Conservation (phyloP, 257 asterid genomes). For the Fraxinus quadrangulata region DNA sequence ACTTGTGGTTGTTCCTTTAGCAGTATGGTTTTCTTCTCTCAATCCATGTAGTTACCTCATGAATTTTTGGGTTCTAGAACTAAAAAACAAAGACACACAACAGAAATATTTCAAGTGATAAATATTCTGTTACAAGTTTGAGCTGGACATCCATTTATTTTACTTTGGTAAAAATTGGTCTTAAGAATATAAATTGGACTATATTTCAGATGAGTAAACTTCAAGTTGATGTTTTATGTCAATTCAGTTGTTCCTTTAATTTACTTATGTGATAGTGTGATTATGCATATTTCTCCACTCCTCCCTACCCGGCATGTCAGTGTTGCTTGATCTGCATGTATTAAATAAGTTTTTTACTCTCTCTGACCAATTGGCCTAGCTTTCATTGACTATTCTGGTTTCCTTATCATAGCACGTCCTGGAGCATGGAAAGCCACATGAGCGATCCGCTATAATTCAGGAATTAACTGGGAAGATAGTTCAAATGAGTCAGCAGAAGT, state of each 20-base stretch:
- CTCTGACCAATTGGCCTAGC: background rate
- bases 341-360: background rate
- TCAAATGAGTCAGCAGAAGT: slow-evolving; percentile 89
- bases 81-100: background rate
- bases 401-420: slow-evolving; percentile 64
- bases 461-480: slow-evolving; percentile 70
- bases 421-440: slow-evolving; percentile 79
- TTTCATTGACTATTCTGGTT: background rate
- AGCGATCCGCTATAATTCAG: slow-evolving; percentile 58
- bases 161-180: background rate
- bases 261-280: background rate
- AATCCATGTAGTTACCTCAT: background rate
- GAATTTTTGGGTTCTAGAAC: background rate
- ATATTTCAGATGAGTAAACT: background rate
- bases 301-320: background rate
- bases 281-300: background rate
- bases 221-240: background rate
- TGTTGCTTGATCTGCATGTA: background rate
- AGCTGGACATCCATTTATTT: background rate
- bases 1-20: background rate
- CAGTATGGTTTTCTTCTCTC: background rate
- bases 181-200: background rate
- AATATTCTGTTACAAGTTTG: background rate
- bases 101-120: background rate
- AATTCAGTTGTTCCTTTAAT: background rate